These are phyloP conservation scores for Podosphaera aphanis DNA, from an alignment of 2,329 filamentous ascomycete species.

Conservation along the genomic window DNA sequence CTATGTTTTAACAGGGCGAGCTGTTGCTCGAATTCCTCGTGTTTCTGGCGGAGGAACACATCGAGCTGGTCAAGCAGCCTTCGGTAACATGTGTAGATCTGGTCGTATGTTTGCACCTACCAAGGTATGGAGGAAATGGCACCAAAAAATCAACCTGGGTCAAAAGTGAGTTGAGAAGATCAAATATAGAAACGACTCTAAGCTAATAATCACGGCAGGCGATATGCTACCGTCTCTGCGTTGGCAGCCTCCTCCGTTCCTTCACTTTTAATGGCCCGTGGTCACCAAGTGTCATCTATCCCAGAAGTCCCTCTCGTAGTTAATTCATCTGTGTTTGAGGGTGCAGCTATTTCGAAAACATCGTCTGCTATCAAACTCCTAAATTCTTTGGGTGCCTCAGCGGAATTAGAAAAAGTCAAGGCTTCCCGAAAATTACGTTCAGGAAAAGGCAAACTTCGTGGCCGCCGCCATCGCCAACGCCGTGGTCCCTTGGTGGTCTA, in stretches of 20 bases:
- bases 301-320: conserved; percentile 94
- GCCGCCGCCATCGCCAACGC: conserved; percentile 89
- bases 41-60: conserved; percentile 99
- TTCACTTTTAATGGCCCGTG: conserved; percentile 86
- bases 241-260: conserved; percentile 89
- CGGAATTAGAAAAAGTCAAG: conserved; percentile 89
- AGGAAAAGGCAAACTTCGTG: conserved; percentile 96
- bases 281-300: conserved; percentile 79
- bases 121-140: conserved; percentile 99
- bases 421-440: conserved; percentile 89
- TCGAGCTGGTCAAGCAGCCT: conserved; percentile 98
- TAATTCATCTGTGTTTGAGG: conserved; percentile 71
- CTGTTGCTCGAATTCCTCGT: conserved; percentile 99
- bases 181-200: conserved; percentile 7
- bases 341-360: conserved; percentile 65
- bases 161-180: conserved; percentile 49
- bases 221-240: conserved; percentile 92
- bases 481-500: conserved; percentile 96
- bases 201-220: conserved; percentile 28
- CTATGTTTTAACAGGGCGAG: conserved; percentile 43
- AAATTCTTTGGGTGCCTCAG: conserved; percentile 70
- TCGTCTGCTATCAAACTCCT: conserved; percentile 67
- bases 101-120: conserved; percentile 99
- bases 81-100: conserved; percentile 99
- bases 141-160: conserved; percentile 98